Evolutionary conservation across 257 asterid species (phyloP), one percentile per base, ranked within the genome.

Genomic region (Fraxinus americana): DNA sequence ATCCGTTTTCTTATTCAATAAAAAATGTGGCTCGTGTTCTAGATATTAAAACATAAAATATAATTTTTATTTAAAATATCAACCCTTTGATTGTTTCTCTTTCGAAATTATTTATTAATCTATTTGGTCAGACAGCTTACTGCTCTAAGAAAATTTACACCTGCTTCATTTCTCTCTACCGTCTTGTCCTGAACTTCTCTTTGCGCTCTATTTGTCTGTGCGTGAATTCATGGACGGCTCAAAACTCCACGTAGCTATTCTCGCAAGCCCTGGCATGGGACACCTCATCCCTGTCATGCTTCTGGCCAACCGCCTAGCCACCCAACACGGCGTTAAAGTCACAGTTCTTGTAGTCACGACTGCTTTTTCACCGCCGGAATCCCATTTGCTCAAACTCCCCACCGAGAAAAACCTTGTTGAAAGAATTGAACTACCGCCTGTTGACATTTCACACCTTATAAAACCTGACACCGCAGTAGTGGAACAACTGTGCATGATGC

Each of bases 191-290:
- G 23, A 14, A 2, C 30, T 29, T 5, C 2, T 1, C 27, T 4
- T 5, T 4, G 2, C 63, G 0, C 25, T 52, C 1, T 12, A 5
- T 0, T 0, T 13, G 12, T 39, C 2, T 39, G 13, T 39, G 45
- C 45, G 45, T 38, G 8, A 38, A 1, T 19, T 70, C 78, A 85
- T 85, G 88, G 70, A 71, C 16, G 52, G 34, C 35, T 17, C n/a
- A 30, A 82, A 77, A 39, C 83, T 87, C n/a, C 89, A 88, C 45
- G 48, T 89, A 6, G 89, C 83, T 2, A 79, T 93, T 21, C 82
- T 93, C 54, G 70, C 90, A 43, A 89, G 96, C 78, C 96, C 94
- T 19, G 96, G 98, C 34, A 75, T 89, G 82, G 98, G 98, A 23
- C 96, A 93, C 81, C 90, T 93, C 10, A 85, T 84, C 84, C 98